Evolutionary conservation across 1,139 yeast genomes (phyloP).

Genomic region (Hyphopichia buzzinii): DNA sequence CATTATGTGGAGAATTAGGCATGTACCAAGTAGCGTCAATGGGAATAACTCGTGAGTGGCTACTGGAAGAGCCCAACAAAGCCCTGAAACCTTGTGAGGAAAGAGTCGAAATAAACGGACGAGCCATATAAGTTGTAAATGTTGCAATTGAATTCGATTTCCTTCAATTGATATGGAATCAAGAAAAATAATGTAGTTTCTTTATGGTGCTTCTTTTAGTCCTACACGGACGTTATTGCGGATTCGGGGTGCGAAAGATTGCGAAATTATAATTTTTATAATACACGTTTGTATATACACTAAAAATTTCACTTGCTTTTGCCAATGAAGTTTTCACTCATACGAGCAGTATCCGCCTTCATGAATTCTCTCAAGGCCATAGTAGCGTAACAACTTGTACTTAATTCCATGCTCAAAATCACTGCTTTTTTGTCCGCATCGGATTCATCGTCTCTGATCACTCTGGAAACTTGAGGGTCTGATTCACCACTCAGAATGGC

Average conservation of each 20-base stretch:
- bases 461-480: constrained; percentile 12
- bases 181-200: too few relatives aligned
- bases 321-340: constrained; percentile 22
- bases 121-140: constrained; percentile 6
- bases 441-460: constrained; percentile 27
- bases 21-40: constrained; percentile 92
- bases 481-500: constrained; percentile 14
- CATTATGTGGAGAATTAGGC: constrained; percentile 69
- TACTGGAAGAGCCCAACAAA: constrained; percentile 14
- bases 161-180: too few relatives aligned
- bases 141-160: not conserved
- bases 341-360: constrained; percentile 76
- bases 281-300: too few relatives aligned
- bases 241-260: too few relatives aligned
- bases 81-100: constrained; percentile 21
- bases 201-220: too few relatives aligned
- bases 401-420: constrained; percentile 72
- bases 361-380: constrained; percentile 94
- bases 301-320: too few relatives aligned
- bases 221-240: too few relatives aligned
- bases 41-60: constrained; percentile 50
- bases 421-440: constrained; percentile 64
- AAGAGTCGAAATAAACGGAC: constrained; percentile 11
- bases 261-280: too few relatives aligned
- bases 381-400: constrained; percentile 91